Base-by-base conservation (phyloP, 2,329 filamentous ascomycete species). In the Fusarium algeriense region DNA sequence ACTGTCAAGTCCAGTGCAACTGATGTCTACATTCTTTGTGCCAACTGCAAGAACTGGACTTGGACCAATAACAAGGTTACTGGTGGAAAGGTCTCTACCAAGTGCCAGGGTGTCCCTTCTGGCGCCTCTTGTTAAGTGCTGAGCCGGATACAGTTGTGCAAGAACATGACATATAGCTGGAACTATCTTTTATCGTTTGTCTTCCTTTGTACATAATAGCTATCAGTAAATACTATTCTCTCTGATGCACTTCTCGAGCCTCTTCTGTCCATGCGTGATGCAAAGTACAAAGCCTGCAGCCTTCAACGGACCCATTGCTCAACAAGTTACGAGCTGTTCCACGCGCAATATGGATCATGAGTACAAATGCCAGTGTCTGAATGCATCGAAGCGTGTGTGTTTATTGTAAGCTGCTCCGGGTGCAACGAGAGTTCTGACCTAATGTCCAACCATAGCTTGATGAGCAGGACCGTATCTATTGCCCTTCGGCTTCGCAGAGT, bases 21-120 rank as follows among this genome's bases (percentile, higher is more conserved):
- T 23, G 77, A 85, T 54, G 77, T 88, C 68, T 86, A 86, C 73
- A 85, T 89, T 60, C 83, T 88, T 19, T 89, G 88, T 71, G 88
- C 83, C 17, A 78, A 76, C 43, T 86, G 84, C 35, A 80, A 81
- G 59, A 80, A 83, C 78, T 90, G 87, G 85, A 85, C 82, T 19
- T 89, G 86, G 85, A 80, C 76, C 17, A 81, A 79, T 48, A 83
- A 86, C 66, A 76, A 68, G 45, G 80, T 89, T 40, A 86, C 85
- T 23, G 88, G 88, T 41, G 88, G 88, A 53, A 82, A 85, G 74
- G 82, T 60, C n/a, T 75, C 71, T 10, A 52, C 46, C 49, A 67
- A 67, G 44, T 80, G 78, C 71, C 46, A 76, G 67, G 73, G 75
- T 9, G 44, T 80, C 34, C 78, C 78, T 30, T 66, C 61, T 9